phyloP scores from a whole-genome alignment of 441 rosid genomes.

The Croton laevigatus region DNA sequence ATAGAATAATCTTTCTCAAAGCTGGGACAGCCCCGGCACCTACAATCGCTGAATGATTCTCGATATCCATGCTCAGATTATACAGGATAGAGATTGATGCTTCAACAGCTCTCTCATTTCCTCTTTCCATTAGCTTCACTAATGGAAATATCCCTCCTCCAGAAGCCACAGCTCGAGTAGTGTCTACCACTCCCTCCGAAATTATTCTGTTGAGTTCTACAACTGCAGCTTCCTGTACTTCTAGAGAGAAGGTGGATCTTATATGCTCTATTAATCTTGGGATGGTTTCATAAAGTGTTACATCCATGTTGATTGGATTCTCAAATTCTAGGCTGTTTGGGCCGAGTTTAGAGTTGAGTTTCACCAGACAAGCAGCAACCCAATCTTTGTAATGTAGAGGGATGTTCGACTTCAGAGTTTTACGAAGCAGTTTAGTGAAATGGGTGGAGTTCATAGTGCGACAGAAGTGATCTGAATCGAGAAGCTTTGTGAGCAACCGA shows the following conservation, averaged over 20 bases:
- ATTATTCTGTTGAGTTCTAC: slow-evolving; percentile 72
- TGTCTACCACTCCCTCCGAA: slow-evolving; percentile 58
- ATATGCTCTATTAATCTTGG: slow-evolving; percentile 72
- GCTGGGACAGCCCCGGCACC: slow-evolving; percentile 76
- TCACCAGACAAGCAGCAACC: slow-evolving; percentile 77
- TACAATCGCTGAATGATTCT: slow-evolving; percentile 63
- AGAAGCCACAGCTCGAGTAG: slow-evolving; percentile 47
- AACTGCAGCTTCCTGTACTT: slow-evolving; percentile 67
- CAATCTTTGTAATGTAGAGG: slow-evolving; percentile 72
- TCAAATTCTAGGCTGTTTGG: slow-evolving; percentile 30
- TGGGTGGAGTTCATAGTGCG: slow-evolving; percentile 27
- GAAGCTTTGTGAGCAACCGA: slow-evolving; percentile 64
- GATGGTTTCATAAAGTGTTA: slow-evolving; percentile 69
- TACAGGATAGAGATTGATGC: slow-evolving; percentile 65
- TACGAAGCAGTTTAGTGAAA: slow-evolving; percentile 48
- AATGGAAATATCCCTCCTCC: slow-evolving; percentile 60
- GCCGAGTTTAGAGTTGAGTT: slow-evolving; percentile 45
- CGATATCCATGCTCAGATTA: slow-evolving; percentile 75
- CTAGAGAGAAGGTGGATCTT: slow-evolving; percentile 40
- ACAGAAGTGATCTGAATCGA: slow-evolving; percentile 55
- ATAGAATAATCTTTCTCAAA: slow-evolving; percentile 60
- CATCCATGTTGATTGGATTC: slow-evolving; percentile 59
- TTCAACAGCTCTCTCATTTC: slow-evolving; percentile 53
- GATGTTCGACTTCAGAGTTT: slow-evolving; percentile 58
- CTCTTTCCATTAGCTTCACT: slow-evolving; percentile 61